Percentiles rank a stretch among this genome's conserved stretches.
These are phyloP conservation scores for Domatiomyces catenatus DNA, from an alignment of 2,329 filamentous ascomycete genomes.

Conservation along the genomic window DNA sequence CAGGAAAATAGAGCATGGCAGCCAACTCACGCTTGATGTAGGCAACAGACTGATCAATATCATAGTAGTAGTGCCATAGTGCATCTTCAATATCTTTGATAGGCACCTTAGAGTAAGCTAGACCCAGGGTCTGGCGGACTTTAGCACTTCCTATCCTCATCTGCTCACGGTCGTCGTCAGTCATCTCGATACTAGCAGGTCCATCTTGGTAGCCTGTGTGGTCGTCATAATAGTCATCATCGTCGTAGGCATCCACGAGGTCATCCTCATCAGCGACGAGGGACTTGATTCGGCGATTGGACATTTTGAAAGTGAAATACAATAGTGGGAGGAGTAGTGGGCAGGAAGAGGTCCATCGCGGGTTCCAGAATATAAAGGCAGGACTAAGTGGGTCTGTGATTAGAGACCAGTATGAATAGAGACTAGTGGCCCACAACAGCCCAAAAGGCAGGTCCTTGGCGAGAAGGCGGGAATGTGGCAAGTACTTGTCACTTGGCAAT, in stretches of 20 bases:
- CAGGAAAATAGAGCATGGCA: neutral
- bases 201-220: conserved; percentile 12
- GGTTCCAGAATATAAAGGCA: neutral
- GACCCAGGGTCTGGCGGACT: conserved; percentile 51
- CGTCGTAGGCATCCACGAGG: conserved; percentile 26
- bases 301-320: conserved; percentile 21
- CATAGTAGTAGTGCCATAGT: conserved; percentile 92
- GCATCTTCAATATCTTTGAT: conserved; percentile 71
- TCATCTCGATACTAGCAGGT: conserved; percentile 17
- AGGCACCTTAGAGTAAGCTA: conserved; percentile 41
- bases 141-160: conserved; percentile 52
- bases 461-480: no score
- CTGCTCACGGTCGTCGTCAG: conserved; percentile 34
- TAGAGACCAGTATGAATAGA: no score
- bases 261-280: conserved; percentile 30
- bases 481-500: no score
- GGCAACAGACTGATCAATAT: conserved; percentile 67
- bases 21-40: conserved; percentile 53
- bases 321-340: neutral
- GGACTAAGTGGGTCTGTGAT: no score
- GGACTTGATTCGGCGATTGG: conserved; percentile 31
- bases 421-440: no score
- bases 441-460: no score
- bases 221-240: conserved; percentile 26
- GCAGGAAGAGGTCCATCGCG: neutral